Evolutionary conservation across 139 green algal species (phyloP), one percentile per base, ranked within the genome.

Genomic region (Haematococcus lacustris): DNA sequence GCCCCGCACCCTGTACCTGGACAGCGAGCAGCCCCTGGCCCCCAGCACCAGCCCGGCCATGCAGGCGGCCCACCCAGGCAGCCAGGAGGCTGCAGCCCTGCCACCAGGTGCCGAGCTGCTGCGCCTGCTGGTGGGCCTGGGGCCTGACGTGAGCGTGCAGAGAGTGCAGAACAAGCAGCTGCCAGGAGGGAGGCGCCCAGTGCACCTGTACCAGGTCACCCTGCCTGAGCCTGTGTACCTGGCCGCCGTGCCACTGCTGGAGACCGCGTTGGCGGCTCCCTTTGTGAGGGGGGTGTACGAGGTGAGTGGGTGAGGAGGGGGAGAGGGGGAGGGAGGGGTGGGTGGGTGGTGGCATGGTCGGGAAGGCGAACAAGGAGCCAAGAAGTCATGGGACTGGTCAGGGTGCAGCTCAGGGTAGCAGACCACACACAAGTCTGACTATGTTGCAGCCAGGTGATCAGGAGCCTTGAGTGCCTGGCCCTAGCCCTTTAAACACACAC

Each of bases 141-240:
- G 34, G 59, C 59, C 21, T 13, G 47, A 28, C 13, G 13, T 57
- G 47, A 21, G 47, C 47, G 47, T 57, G 47, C 47, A 80, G 69
- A 59, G 68, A 39, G 30, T 21, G 25, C 67, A 59, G 9, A 76
- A 35, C 51, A 82, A 73, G 59, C 77, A 75, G 9, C 82, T 96
- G 73, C 88, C 90, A 0, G 76, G 71, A 32, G 84, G 87, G 26
- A 74, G 73, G 23, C 71, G 76, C 57, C 40, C 82, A 1, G 17
- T 71, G 6, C 69, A 91, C 69, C 47, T 93, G 25, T 90, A 92
- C 68, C 69, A 89, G 80, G 83, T 89, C 9, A 67, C 71, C 6
- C 53, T 97, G 50, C 80, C 80, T 25, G 92, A 97, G 74, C 61
- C 71, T 4, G 70, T 85, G 34, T 96, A 89, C 81, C 73, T 71